Conservation (phyloP, 257 asterid genomes). For the Solanum corneliomulleri region DNA sequence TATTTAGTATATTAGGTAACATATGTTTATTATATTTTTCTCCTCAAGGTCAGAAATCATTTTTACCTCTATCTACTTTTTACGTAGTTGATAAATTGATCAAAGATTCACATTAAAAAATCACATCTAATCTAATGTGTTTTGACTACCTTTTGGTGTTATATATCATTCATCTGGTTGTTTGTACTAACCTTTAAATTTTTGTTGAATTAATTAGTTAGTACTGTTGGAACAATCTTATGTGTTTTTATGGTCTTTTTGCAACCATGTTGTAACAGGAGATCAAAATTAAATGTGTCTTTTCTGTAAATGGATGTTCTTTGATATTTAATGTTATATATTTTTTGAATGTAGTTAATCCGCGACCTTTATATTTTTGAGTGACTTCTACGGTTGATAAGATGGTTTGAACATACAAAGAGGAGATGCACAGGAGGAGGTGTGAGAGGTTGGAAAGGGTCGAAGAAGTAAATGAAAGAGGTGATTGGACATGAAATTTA, state of each 20-base stretch:
- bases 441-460: neutral
- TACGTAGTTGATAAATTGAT: neutral
- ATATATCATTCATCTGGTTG: neutral
- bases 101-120: neutral
- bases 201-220: neutral
- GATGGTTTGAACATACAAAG: neutral
- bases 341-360: neutral
- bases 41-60: neutral
- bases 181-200: too few relatives aligned
- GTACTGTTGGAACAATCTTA: neutral
- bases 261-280: neutral
- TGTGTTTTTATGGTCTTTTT: neutral
- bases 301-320: neutral
- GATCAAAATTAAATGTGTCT: neutral
- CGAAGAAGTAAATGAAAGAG: too few relatives aligned
- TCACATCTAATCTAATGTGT: neutral
- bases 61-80: neutral
- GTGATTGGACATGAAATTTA: too few relatives aligned
- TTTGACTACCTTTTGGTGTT: neutral
- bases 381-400: neutral
- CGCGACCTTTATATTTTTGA: neutral
- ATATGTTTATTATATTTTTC: neutral
- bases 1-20: neutral
- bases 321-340: neutral
- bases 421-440: neutral